A percentile compares a stretch with the other conserved stretches of the same genome.
Conservation (phyloP, 257 asterid species). For the Euphrasia confusa region DNA sequence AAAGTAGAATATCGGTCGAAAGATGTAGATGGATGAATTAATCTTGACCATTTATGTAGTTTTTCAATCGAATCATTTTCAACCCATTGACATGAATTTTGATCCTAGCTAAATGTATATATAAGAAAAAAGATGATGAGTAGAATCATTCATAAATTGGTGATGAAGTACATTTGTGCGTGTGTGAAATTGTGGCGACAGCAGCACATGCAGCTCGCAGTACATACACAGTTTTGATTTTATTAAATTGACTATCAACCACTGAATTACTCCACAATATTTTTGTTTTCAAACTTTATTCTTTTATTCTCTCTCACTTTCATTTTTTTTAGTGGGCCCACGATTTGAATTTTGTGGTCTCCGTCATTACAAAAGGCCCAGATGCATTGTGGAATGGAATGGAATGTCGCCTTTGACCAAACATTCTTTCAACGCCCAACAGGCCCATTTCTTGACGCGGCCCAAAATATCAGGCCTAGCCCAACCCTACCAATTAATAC, state of each 20-base stretch:
- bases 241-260: slow-evolving; percentile 12
- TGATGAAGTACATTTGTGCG: neutral
- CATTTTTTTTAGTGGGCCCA: slow-evolving; percentile 24
- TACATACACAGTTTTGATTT: neutral
- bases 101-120: no score
- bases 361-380: slow-evolving; percentile 38
- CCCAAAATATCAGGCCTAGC: slow-evolving; percentile 10
- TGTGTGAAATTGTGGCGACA: neutral
- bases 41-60: no score
- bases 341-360: slow-evolving; percentile 27
- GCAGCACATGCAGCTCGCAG: neutral
- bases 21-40: no score
- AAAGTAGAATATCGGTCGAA: no score
- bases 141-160: neutral
- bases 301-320: slow-evolving; percentile 24
- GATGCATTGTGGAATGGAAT: slow-evolving; percentile 3
- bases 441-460: slow-evolving; percentile 20
- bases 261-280: slow-evolving; percentile 7
- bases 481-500: neutral
- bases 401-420: slow-evolving; percentile 1
- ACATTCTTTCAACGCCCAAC: neutral
- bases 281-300: slow-evolving; percentile 27
- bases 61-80: no score
- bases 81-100: no score
- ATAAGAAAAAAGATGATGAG: no score